phyloP scores from a whole-genome alignment of 2,329 filamentous ascomycete genomes.

The Coniosporium tulheliwenetii region DNA sequence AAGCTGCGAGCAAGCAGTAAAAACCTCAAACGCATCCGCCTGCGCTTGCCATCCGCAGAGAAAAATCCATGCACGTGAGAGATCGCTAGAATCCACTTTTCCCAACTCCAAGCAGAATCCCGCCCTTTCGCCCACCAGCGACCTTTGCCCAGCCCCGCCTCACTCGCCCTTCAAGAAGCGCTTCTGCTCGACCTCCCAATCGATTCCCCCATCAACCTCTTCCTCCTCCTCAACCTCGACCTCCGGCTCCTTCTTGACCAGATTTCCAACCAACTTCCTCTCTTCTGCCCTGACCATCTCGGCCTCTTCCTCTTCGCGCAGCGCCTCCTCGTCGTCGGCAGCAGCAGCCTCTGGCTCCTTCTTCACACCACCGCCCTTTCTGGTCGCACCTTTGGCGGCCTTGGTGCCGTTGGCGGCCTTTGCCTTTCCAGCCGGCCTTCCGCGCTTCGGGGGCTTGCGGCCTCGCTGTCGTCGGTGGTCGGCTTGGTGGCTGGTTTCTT shows the following conservation, averaged over 20 bases:
- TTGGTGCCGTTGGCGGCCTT: background rate
- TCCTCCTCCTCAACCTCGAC: background rate
- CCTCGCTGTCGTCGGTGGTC: background rate
- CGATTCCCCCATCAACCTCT: background rate
- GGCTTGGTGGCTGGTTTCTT: background rate
- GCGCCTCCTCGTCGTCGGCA: background rate
- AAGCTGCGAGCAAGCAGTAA: too few relatives aligned
- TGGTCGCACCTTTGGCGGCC: too few relatives aligned
- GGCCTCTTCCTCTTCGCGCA: background rate
- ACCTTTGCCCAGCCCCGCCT: background rate
- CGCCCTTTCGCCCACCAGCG: background rate
- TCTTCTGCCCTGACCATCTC: background rate
- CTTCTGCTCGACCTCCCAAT: background rate
- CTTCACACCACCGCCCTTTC: background rate
- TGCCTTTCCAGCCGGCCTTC: background rate
- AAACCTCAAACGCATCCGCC: too few relatives aligned
- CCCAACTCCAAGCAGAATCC: background rate
- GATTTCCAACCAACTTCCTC: background rate
- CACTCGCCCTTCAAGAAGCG: background rate
- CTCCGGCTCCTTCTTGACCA: background rate
- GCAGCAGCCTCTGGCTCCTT: background rate
- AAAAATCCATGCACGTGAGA: too few relatives aligned
- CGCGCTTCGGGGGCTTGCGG: background rate
- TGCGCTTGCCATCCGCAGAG: too few relatives aligned
- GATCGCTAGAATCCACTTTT: too few relatives aligned